Base-by-base conservation (phyloP, 305 asterid species). In the Ilex paraguariensis region DNA sequence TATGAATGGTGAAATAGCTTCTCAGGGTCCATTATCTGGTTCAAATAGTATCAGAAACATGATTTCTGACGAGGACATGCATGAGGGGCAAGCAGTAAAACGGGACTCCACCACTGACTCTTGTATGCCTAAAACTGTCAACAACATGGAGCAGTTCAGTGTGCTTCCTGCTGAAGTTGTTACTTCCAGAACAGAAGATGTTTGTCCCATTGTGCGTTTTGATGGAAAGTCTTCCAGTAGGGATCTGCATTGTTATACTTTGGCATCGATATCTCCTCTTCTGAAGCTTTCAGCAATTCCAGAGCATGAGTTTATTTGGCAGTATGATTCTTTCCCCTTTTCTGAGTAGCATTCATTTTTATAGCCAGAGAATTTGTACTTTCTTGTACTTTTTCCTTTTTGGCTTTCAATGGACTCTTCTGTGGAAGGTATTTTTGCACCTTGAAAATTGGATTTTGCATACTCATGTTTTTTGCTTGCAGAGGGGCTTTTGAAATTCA, bases 401-500 rank as follows among this genome's bases (percentile, higher is more conserved):
- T 10, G 11, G 57, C 28, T 54, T 54, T 46, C 13, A 13, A 46
- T 46, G 52, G 15, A 13, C 15, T 46, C 15, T 10, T 46, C 13
- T 46, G 52, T 46, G 52, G 13, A 46, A 46, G 10, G 42, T 36
- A 36, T 36, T 36, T 36, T 36, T 5, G 7, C 6, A 4, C 6
- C 9, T 36, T 36, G 42, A 36, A 36, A 36, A 36, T 36, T 36
- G 42, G 9, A 36, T 36, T 46, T 46, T 46, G 52, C 10, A 46
- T 0, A 8, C 42, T 36, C 9, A 8, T 28, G 14, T 50, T 56
- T 13, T 30, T 66, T 56, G 45, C 60, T 32, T 84, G 76, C 84
- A 91, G 98, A 70, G 98, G 98, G 66, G 79, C 82, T 63, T 88
- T 91, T 78, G 92, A 83, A 79, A 74, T 91, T 63, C 75, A 63